These are phyloP conservation scores for Geranium brycei DNA, from an alignment of 345 rosid genomes.

Conservation along the genomic window DNA sequence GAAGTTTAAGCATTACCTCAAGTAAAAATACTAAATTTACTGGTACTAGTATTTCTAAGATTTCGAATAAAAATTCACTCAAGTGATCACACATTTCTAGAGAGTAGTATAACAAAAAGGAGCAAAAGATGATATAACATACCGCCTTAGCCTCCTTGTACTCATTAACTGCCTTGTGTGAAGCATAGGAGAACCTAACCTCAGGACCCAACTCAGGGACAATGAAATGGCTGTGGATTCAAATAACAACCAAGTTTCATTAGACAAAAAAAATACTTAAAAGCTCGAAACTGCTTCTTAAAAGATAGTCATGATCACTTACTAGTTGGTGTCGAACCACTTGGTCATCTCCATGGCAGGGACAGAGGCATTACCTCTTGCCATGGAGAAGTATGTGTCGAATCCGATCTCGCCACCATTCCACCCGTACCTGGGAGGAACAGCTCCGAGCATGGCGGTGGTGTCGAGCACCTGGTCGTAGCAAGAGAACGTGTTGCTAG, in stretches of 20 bases:
- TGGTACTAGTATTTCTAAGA: background rate
- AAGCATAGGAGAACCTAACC: conserved; percentile 77
- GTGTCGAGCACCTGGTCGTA: conserved; percentile 89
- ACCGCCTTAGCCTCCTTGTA: conserved; percentile 97
- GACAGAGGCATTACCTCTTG: conserved; percentile 91
- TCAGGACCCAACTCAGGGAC: conserved; percentile 97
- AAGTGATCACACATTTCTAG: no score
- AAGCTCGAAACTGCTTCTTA: no score
- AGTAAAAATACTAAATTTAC: no score
- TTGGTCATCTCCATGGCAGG: conserved; percentile 99
- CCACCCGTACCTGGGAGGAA: conserved; percentile 77
- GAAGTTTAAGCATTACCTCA: no score
- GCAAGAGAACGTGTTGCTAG: conserved; percentile 91
- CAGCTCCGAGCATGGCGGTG: conserved; percentile 94
- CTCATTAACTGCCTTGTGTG: conserved; percentile 89
- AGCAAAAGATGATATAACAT: conserved; percentile 12
- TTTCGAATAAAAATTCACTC: background rate
- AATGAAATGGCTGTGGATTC: conserved; percentile 65
- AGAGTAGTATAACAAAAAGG: background rate
- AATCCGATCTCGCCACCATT: conserved; percentile 78
- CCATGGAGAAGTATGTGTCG: conserved; percentile 84
- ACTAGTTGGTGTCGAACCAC: conserved; percentile 99
- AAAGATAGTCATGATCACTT: conserved; percentile 22
- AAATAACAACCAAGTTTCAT: background rate
- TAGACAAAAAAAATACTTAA: no score